These are phyloP conservation scores for Sphaerulina vaccinii DNA, from an alignment of 2,329 filamentous ascomycete genomes.

Conservation along the genomic window DNA sequence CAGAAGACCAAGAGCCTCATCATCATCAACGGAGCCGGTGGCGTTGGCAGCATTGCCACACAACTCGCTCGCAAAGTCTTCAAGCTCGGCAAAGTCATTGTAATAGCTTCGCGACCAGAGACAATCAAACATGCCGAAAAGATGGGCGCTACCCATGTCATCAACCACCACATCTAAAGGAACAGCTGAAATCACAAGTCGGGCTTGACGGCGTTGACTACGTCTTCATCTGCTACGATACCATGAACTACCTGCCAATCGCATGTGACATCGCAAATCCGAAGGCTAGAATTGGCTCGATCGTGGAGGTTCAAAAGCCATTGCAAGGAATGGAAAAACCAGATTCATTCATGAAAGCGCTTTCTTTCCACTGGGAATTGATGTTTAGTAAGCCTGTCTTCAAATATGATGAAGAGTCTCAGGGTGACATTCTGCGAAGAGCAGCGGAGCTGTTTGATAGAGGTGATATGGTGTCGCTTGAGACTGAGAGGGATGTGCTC, in stretches of 20 bases:
- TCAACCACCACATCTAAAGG: conserved; percentile 43
- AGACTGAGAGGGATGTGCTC: conserved; percentile 14
- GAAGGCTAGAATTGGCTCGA: conserved; percentile 18
- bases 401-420: conserved; percentile 19
- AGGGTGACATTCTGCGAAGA: conserved; percentile 18
- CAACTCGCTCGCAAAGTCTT: conserved; percentile 44
- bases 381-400: conserved; percentile 19
- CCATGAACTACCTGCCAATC: conserved; percentile 15
- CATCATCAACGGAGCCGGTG: conserved; percentile 50
- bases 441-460: conserved; percentile 12
- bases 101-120: conserved; percentile 45
- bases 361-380: conserved; percentile 19
- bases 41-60: conserved; percentile 45
- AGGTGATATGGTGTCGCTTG: conserved; percentile 5
- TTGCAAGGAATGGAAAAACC: conserved; percentile 13
- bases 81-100: conserved; percentile 36
- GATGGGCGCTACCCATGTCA: conserved; percentile 46
- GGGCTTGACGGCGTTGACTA: conserved; percentile 20
- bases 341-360: conserved; percentile 18
- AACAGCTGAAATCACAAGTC: conserved; percentile 34
- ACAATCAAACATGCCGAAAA: conserved; percentile 40
- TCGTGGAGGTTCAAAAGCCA: conserved; percentile 19
- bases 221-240: conserved; percentile 22
- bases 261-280: conserved; percentile 18
- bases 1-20: conserved; percentile 31